Conservation (phyloP, 2,329 filamentous ascomycete species). For the Aspergillus sp. region DNA sequence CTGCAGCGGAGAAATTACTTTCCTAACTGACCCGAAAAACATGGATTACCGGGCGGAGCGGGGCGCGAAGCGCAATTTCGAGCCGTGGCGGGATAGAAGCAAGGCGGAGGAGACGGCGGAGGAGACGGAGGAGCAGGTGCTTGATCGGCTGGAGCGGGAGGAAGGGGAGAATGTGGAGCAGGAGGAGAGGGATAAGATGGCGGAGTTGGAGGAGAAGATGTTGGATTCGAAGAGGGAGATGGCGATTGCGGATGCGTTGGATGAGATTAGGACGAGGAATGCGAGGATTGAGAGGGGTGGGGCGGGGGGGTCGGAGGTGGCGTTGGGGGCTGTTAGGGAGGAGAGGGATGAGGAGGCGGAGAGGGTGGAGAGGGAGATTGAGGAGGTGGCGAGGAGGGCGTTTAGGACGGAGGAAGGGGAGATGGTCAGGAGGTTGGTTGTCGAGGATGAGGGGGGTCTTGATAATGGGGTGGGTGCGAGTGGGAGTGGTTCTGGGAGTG, state of each 20-base stretch:
- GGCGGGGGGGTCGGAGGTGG: slow-evolving; percentile 59
- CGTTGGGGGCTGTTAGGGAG: slow-evolving; percentile 58
- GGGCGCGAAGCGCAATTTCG: slow-evolving; percentile 89
- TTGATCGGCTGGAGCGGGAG: slow-evolving; percentile 80
- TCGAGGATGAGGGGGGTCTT: slow-evolving; percentile 45
- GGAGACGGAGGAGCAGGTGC: slow-evolving; percentile 82
- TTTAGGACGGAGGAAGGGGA: slow-evolving; percentile 67
- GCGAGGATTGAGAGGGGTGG: slow-evolving; percentile 80
- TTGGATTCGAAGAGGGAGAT: slow-evolving; percentile 91
- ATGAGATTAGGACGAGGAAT: slow-evolving; percentile 91
- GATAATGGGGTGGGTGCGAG: slow-evolving; percentile 28
- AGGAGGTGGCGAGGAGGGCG: slow-evolving; percentile 74
- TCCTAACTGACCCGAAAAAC: slow-evolving; percentile 92
- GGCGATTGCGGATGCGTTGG: slow-evolving; percentile 91
- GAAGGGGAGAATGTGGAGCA: slow-evolving; percentile 64
- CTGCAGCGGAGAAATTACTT: slow-evolving; percentile 83
- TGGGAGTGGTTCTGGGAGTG: not conserved
- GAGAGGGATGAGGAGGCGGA: slow-evolving; percentile 60
- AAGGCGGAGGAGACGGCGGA: slow-evolving; percentile 54
- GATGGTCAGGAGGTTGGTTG: slow-evolving; percentile 55
- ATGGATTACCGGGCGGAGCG: slow-evolving; percentile 82
- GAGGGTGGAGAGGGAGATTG: slow-evolving; percentile 76
- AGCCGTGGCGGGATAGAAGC: slow-evolving; percentile 74
- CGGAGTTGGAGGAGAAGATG: slow-evolving; percentile 90
- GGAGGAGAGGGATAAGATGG: slow-evolving; percentile 87